Evolutionary conservation across 345 rosid species (phyloP).

Genomic region (Draba incana): DNA sequence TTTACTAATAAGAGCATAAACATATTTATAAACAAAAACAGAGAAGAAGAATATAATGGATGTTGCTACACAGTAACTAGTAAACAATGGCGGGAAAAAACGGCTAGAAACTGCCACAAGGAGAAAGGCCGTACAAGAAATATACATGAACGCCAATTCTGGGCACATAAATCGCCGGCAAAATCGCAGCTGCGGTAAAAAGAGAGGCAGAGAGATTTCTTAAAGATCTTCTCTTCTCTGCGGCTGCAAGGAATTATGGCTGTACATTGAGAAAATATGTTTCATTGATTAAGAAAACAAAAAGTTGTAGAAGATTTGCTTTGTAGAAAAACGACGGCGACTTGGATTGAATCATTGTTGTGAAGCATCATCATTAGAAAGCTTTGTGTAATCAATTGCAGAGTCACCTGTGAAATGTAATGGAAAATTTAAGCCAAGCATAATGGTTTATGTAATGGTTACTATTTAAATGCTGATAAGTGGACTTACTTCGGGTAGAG

Average conservation of each 20-base stretch:
- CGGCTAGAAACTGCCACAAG: constrained; percentile 40
- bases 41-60: constrained; percentile 11
- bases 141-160: constrained; percentile 23
- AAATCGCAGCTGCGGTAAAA: constrained; percentile 11
- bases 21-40: constrained; percentile 1
- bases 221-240: constrained; percentile 22
- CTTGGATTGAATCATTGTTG: constrained; percentile 26
- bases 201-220: constrained; percentile 23
- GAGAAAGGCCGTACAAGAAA: constrained; percentile 21
- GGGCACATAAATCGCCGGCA: constrained; percentile 20
- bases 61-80: constrained; percentile 14
- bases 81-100: constrained; percentile 33
- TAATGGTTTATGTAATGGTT: not conserved
- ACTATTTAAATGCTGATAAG: not conserved
- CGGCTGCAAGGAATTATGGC: constrained; percentile 10
- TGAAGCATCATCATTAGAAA: constrained; percentile 38
- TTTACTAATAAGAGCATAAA: constrained; percentile 8
- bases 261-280: constrained; percentile 26
- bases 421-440: not conserved
- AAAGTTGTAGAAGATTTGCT: constrained; percentile 31
- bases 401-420: constrained; percentile 61
- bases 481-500: constrained; percentile 54
- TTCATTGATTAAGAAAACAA: constrained; percentile 46
- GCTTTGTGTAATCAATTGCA: constrained; percentile 52
- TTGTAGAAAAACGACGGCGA: constrained; percentile 32